phyloP scores from a whole-genome alignment of 352 stramenopile genomes.

The Phytophthora parvispora region DNA sequence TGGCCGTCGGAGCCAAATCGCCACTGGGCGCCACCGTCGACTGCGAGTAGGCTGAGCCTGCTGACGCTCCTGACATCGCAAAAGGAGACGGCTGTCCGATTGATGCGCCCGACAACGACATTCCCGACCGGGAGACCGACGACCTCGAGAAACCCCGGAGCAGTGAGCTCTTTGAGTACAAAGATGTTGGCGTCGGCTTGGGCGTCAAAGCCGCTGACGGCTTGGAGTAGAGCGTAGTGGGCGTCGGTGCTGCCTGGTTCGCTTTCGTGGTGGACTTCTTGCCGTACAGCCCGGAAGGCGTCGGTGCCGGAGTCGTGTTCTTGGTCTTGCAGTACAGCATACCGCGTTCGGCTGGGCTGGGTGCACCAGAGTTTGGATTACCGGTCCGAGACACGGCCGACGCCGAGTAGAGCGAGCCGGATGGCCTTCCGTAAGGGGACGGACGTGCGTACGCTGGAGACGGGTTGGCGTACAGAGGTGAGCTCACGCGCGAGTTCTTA shows the following conservation, averaged over 20 bases:
- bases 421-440: conserved; percentile 21
- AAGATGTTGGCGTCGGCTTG: conserved; percentile 29
- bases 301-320: conserved; percentile 14
- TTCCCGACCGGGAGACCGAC: conserved; percentile 26
- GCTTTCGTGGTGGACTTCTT: conserved; percentile 30
- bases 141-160: conserved; percentile 29
- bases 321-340: conserved; percentile 43
- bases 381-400: conserved; percentile 15
- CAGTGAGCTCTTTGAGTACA: conserved; percentile 39
- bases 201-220: conserved; percentile 21
- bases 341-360: conserved; percentile 29
- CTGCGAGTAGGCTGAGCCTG: conserved; percentile 17
- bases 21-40: conserved; percentile 8
- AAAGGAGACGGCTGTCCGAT: conserved; percentile 34
- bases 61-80: conserved; percentile 26
- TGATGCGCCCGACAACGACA: conserved; percentile 24
- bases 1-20: conserved; percentile 4
- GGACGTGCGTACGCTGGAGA: conserved; percentile 26
- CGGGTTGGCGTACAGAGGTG: conserved; percentile 22
- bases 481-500: conserved; percentile 30
- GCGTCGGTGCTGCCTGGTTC: conserved; percentile 16
- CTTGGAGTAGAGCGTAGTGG: conserved; percentile 35
- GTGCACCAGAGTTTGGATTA: conserved; percentile 23
- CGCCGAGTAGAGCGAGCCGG: conserved; percentile 31
- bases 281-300: conserved; percentile 29